Percentiles rank a stretch among this genome's conserved stretches.
Conservation (phyloP, 2,329 filamentous ascomycete species). For the Amauroascus verrucosus region DNA sequence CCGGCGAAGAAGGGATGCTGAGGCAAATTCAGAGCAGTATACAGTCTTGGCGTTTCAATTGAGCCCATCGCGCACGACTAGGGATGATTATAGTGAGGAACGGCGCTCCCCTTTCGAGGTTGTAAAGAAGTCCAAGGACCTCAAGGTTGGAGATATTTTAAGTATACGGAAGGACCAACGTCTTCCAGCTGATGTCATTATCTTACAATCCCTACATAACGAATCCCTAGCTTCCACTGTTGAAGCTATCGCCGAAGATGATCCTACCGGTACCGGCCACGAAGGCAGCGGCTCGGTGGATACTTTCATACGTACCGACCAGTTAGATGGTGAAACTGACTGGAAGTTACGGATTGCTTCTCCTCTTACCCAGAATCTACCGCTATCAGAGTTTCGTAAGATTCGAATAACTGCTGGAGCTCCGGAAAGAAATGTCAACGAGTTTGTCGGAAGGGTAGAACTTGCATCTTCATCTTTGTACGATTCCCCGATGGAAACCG, state of each 20-base stretch:
- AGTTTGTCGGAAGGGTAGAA: conserved; percentile 84
- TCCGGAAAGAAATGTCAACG: conserved; percentile 87
- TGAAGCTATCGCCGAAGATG: not conserved
- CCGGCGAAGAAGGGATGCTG: conserved; percentile 72
- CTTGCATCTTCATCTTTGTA: conserved; percentile 47
- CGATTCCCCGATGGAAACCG: conserved; percentile 34
- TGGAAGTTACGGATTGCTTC: conserved; percentile 93
- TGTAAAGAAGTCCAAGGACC: conserved; percentile 70
- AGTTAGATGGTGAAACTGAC: conserved; percentile 94
- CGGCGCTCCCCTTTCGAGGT: conserved; percentile 49
- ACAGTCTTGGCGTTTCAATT: conserved; percentile 61
- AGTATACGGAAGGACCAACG: conserved; percentile 86
- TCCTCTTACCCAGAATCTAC: conserved; percentile 69
- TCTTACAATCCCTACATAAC: conserved; percentile 62
- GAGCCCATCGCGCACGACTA: conserved; percentile 20
- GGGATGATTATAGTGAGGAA: conserved; percentile 22
- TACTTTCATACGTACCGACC: conserved; percentile 94
- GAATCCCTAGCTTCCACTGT: not conserved
- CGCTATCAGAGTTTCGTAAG: conserved; percentile 57
- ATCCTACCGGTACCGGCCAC: not conserved
- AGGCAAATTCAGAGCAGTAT: conserved; percentile 89
- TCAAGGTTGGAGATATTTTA: conserved; percentile 91
- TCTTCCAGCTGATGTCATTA: conserved; percentile 86
- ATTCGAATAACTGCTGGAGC: conserved; percentile 70
- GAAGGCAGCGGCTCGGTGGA: conserved; percentile 49